These are phyloP conservation scores for Xylaria grammica DNA, from an alignment of 495 filamentous ascomycete species.

Conservation along the genomic window DNA sequence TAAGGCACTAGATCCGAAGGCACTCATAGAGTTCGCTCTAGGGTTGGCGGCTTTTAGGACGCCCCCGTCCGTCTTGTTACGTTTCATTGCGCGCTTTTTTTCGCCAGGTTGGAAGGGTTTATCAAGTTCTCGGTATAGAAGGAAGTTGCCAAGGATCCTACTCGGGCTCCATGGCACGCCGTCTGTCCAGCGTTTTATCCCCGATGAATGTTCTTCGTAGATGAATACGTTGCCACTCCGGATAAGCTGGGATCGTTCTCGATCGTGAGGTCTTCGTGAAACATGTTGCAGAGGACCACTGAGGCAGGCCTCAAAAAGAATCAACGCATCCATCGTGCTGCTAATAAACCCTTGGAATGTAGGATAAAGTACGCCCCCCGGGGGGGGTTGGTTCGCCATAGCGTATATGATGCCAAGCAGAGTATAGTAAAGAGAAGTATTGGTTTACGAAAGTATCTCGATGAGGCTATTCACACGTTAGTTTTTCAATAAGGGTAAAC, in stretches of 20 bases:
- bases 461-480: no score
- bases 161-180: slow-evolving; percentile 89
- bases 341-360: slow-evolving; percentile 71
- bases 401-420: background rate
- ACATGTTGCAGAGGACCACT: slow-evolving; percentile 71
- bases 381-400: slow-evolving; percentile 15
- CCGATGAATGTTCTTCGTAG: slow-evolving; percentile 85
- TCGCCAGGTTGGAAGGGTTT: slow-evolving; percentile 83
- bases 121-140: slow-evolving; percentile 87
- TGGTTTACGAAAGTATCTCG: no score
- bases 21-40: slow-evolving; percentile 43
- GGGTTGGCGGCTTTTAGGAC: slow-evolving; percentile 21
- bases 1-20: slow-evolving; percentile 22
- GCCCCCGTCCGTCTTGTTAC: slow-evolving; percentile 45
- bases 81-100: slow-evolving; percentile 86
- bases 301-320: slow-evolving; percentile 77
- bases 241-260: slow-evolving; percentile 75
- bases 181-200: slow-evolving; percentile 95
- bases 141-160: slow-evolving; percentile 84
- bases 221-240: slow-evolving; percentile 86
- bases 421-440: no score
- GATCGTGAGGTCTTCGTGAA: slow-evolving; percentile 82
- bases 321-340: slow-evolving; percentile 74
- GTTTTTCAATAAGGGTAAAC: no score
- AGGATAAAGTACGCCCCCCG: slow-evolving; percentile 38